Base-by-base conservation (phyloP, 2,329 filamentous ascomycete species). In the Colletotrichum musicola region DNA sequence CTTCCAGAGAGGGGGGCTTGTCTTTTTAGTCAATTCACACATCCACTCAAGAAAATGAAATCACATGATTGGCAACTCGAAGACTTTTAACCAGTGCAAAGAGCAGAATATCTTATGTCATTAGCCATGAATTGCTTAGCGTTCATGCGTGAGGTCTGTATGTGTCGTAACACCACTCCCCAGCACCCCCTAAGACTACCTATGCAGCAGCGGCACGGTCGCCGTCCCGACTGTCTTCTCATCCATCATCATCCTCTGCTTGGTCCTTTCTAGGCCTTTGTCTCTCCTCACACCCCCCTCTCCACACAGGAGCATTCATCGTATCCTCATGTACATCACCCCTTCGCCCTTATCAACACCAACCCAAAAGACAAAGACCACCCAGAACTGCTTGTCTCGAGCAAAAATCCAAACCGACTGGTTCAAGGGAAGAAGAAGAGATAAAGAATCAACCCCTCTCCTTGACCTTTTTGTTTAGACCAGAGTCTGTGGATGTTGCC, bases 111-210 rank as follows among this genome's bases (percentile, higher is more conserved):
- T 44, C 35, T 69, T 56, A 30, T 60, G 50, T 69, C 66, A 69
- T 69, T 69, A 69, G 63, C 55, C 66, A 50, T 69, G 49, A 56
- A 61, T 59, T 64, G 66, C 54, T 69, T 61, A 53, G 65, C 56
- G 40, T 61, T 69, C 66, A n/a, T 69, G 61, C 61, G 62, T 54
- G 62, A 60, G 55, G 50, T 60, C 62, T 27, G 55, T 65, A 35
- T 49, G 56, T 61, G 66, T 61, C 66, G 46, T 64, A 22, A 35
- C 62, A 60, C 44, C 49, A 66, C 59, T 46, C 22, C 35, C 50
- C 50, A 44, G 49, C 59, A 14, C 40, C 7, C 30, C 30, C 30
- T 10, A 35, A 35, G 59, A 70, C 56, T 56, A 68, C 30, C 30
- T 42, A 50, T 62, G 50, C 46, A 57, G 51, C 55, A 62, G 30